Conservation (phyloP, 192 early-diverging fungal species). For the Coemansia sp. region DNA sequence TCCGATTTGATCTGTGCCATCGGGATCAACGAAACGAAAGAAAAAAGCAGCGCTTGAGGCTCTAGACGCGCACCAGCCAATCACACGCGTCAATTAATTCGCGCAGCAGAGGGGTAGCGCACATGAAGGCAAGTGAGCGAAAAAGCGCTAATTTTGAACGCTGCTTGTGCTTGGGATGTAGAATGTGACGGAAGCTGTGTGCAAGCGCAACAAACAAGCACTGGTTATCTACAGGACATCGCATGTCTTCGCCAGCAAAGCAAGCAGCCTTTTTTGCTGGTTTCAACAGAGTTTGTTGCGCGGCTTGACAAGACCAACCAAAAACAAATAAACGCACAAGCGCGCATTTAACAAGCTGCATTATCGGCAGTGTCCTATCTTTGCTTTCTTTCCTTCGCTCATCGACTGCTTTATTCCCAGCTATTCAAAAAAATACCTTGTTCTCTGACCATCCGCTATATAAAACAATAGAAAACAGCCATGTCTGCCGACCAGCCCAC, state of each 20-base stretch:
- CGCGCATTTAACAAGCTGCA: neutral
- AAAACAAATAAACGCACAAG: neutral
- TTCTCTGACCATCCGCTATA: neutral
- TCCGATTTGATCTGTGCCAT: too few species aligned
- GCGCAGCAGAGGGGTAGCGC: neutral
- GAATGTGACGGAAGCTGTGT: neutral
- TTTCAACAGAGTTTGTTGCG: too few species aligned
- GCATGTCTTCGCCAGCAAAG: neutral
- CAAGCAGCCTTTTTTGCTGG: too few species aligned
- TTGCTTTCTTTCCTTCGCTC: neutral
- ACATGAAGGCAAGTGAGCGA: neutral
- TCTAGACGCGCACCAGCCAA: neutral
- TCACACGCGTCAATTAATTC: neutral
- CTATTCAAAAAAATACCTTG: neutral
- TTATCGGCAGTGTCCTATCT: neutral
- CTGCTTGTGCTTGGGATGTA: neutral
- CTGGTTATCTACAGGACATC: neutral
- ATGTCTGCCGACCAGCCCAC: constrained; percentile 39
- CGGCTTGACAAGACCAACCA: neutral
- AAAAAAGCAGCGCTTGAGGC: neutral
- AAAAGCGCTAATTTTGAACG: neutral
- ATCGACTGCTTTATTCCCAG: neutral
- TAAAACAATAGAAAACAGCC: constrained; percentile 9
- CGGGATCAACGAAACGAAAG: too few species aligned
- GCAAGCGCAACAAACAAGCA: neutral